A percentile compares a stretch with the other conserved stretches of the same genome.
phyloP scores from a whole-genome alignment of 805 yeast genomes.

The Saccharomycopsis schoenii region DNA sequence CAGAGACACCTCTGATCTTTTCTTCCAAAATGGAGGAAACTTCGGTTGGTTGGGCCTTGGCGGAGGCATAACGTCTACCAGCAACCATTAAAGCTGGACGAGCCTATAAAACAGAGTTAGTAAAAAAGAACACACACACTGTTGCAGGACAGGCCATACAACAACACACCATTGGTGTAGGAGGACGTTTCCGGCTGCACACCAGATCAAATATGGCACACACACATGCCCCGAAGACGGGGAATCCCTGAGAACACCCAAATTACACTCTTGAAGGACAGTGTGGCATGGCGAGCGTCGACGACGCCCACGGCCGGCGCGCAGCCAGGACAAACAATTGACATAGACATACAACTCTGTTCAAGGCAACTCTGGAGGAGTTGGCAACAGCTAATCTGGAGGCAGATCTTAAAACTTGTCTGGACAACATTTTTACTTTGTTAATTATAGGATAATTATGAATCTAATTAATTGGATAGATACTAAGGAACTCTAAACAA shows the following conservation, averaged over 20 bases:
- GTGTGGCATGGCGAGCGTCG: no score
- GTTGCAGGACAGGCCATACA: no score
- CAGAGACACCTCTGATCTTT: conserved; percentile 98
- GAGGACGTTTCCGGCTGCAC: neutral
- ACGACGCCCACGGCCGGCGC: neutral
- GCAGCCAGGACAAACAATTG: neutral
- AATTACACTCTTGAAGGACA: no score
- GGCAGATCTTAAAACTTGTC: conserved; percentile 79
- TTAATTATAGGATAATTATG: neutral
- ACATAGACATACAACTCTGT: conserved; percentile 34
- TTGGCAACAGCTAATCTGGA: conserved; percentile 63
- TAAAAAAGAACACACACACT: conserved; percentile 1
- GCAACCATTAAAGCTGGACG: conserved; percentile 60
- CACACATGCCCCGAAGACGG: no score
- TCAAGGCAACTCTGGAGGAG: conserved; percentile 34
- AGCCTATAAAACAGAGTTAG: conserved; percentile 38
- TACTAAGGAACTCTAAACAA: neutral
- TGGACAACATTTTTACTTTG: conserved; percentile 57
- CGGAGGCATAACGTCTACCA: conserved; percentile 82
- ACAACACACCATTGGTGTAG: no score
- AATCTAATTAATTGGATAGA: conserved; percentile 1
- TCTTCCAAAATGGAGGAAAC: conserved; percentile 98
- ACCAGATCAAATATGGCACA: no score
- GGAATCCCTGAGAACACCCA: no score
- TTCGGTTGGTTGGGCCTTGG: conserved; percentile 98